Evolutionary conservation across 192 early-diverging fungal species (phyloP), one percentile per base, ranked within the genome.

Genomic region (Glomus cerebriforme): DNA sequence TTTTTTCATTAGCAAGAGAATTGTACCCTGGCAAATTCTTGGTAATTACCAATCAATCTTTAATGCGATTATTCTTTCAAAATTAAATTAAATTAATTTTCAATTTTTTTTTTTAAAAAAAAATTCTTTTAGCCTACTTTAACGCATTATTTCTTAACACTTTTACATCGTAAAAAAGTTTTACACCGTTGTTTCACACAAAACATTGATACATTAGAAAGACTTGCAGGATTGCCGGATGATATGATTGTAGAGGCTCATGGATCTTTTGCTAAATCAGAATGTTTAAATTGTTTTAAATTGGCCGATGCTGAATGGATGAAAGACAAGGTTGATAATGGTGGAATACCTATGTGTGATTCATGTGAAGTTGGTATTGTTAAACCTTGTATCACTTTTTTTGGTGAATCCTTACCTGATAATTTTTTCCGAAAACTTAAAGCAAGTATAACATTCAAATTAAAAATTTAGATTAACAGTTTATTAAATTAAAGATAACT

Each of bases 361-460:
- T 13, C 63, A 17, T 97, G 96, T 83, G 68, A 66, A 54, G 59
- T 78, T 22, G 83, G 90, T 6, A 82, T 93, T 24, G 90, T 99
- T 80, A 99, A 99, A 79, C 97, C 96, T 10, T 91, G 96, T 77
- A 98, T 99, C 75, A 96, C 95, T 0, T 99, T 99, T 79, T 99
- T 99, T 85, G 96, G 96, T 24, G 95, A 99, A 82, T 80, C 83
- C 24, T 84, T 99, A 65, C 98, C 98, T 10, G 77, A 84, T 19
- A 90, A 91, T 27, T 98, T 98, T 72, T 89, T 90, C 77, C 68
- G 85, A 24, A 79, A 85, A 15, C n/a, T 89, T 4, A 73, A 75
- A 12, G 86, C 86, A 88, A 77, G 75, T 80, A 19, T 67, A n/a
- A 45, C 12, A 49, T 77, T 49, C 24, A 60, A 24, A 19, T 75